A percentile compares a stretch with the other conserved stretches of the same genome.
Conservation (phyloP, 208 protist genomes). For the Crithidia acanthocephali region DNA sequence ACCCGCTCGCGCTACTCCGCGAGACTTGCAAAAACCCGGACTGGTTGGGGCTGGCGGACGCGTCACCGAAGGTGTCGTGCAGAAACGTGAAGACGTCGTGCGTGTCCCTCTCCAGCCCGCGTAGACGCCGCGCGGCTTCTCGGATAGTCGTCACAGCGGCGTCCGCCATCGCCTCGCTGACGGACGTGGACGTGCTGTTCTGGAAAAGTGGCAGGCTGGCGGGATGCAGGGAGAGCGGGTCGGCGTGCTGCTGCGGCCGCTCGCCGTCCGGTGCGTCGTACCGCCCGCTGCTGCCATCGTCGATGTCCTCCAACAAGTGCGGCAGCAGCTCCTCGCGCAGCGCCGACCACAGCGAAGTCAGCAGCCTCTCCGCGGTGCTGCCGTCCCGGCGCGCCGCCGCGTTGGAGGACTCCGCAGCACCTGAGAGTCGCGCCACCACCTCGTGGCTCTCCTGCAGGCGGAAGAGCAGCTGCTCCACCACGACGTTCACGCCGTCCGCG, state of each 20-base stretch:
- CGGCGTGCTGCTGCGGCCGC: neutral
- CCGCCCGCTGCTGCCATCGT: too few relatives aligned
- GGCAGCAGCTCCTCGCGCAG: slow-evolving; percentile 16
- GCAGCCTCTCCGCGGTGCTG: neutral
- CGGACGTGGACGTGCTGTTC: neutral
- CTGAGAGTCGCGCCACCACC: neutral
- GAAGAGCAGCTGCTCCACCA: slow-evolving; percentile 1
- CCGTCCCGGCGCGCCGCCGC: neutral
- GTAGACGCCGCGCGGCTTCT: slow-evolving; percentile 8
- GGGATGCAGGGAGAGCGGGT: neutral
- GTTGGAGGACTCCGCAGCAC: neutral
- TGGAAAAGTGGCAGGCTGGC: neutral
- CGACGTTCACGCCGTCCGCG: slow-evolving; percentile 4
- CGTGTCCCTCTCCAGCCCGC: neutral
- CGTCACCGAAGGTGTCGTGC: slow-evolving; percentile 18
- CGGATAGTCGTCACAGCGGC: slow-evolving; percentile 4
- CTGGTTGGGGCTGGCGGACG: neutral
- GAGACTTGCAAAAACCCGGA: neutral
- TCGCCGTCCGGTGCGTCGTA: too few relatives aligned
- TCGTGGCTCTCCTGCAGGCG: neutral
- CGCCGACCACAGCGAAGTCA: slow-evolving; percentile 12
- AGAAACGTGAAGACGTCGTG: slow-evolving; percentile 2
- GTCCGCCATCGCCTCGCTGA: neutral
- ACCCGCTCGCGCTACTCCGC: neutral
- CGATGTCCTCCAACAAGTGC: neutral